Base-by-base conservation (phyloP, 305 asterid genomes). In the Stenogyne calaminthoides region DNA sequence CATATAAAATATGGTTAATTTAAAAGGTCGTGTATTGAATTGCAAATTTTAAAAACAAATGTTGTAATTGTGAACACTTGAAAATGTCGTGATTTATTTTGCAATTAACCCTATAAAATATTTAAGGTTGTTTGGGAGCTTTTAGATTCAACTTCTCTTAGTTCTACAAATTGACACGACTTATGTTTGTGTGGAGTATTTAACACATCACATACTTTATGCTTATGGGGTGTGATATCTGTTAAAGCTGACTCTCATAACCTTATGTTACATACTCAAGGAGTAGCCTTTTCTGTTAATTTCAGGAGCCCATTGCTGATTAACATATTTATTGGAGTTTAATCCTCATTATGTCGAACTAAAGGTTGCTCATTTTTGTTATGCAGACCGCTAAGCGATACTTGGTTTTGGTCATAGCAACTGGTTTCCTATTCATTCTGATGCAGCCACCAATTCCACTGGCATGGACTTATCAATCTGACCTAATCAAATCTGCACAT, bases 381-480 rank as follows among this genome's bases (percentile, higher is more conserved):
- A 66, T 83, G 86, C 90, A 95, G 99, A 66, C 96, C 52, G 96
- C 97, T 18, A 95, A 95, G 87, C 89, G 98, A 82, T 87, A 90
- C 82, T 83, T 95, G 91, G 88, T 87, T 60, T 83, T 95, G 88
- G 90, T 91, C 79, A 72, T 92, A 70, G 96, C 98, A 68, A 85
- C 97, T 18, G 98, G 99, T 72, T 72, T 82, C 56, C 82, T 95
- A 71, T 89, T 95, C 77, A 83, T 93, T 58, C 66, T 92, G 75
- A 89, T 95, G 97, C 96, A 95, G 82, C 99, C 99, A 34, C 99
- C 98, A 46, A 78, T 91, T 64, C 98, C 98, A 9, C 59, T 91
- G 58, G 83, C 95, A 16, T 89, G 88, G 96, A 80, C 96, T 68
- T 90, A 89, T 79, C 96, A 82, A 79, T 91, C 98, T 18, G 96